A percentile compares a stretch with the other conserved stretches of the same genome.
These are phyloP conservation scores for Ogataea dorogensis DNA, from an alignment of 805 yeast genomes.

Conservation along the genomic window DNA sequence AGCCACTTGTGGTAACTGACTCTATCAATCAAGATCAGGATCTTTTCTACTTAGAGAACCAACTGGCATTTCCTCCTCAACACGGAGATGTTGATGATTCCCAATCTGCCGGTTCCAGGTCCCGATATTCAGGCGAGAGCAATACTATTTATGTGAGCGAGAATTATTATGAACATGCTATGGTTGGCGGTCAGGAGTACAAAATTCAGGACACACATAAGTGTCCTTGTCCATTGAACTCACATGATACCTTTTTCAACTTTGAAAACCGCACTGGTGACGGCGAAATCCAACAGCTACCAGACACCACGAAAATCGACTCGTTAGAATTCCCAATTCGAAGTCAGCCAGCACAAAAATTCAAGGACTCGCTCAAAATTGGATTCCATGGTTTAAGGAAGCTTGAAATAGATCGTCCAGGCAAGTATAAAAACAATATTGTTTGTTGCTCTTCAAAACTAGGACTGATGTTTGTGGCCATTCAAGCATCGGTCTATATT, in stretches of 20 bases:
- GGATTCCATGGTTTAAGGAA: conserved; percentile 18
- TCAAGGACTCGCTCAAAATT: conserved; percentile 32
- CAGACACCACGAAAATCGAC: conserved; percentile 20
- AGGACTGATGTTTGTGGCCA: conserved; percentile 30
- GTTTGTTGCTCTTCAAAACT: conserved; percentile 24
- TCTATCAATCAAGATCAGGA: conserved; percentile 17
- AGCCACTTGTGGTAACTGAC: conserved; percentile 10
- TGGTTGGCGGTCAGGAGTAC: conserved; percentile 16
- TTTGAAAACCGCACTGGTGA: conserved; percentile 33
- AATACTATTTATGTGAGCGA: conserved; percentile 18
- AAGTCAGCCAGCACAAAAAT: conserved; percentile 38
- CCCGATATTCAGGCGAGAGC: conserved; percentile 10
- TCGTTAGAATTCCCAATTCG: conserved; percentile 25
- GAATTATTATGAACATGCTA: conserved; percentile 16
- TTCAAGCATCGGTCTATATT: conserved; percentile 36
- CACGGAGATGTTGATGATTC: conserved; percentile 13
- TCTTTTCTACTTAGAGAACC: conserved; percentile 18
- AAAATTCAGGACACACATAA: conserved; percentile 3
- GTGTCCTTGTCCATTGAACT: conserved; percentile 28
- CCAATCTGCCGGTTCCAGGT: neutral
- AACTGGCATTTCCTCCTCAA: conserved; percentile 19
- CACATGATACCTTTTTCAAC: conserved; percentile 32
- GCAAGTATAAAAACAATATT: conserved; percentile 44
- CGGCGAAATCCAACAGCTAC: conserved; percentile 16
- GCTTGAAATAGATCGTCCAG: conserved; percentile 28